Evolutionary conservation across 2,329 filamentous ascomycete species (phyloP).

Genomic region (Neofusicoccum parvum): DNA sequence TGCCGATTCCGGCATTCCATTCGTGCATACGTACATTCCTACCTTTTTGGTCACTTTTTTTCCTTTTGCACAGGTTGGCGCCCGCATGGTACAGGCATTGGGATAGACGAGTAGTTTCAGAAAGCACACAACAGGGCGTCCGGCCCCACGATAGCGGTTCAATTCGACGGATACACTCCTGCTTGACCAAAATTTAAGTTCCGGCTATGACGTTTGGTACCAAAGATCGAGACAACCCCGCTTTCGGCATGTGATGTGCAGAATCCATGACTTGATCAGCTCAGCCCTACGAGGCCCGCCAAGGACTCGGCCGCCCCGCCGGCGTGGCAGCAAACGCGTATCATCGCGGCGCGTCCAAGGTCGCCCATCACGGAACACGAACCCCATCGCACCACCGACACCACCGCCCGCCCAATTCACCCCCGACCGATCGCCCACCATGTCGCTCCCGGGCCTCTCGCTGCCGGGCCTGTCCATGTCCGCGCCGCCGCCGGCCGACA

Average conservation of each 20-base stretch:
- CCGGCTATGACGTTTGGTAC: constrained; percentile 12
- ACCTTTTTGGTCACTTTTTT: neutral
- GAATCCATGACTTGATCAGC: neutral
- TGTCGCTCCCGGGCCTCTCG: constrained; percentile 51
- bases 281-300: constrained; percentile 20
- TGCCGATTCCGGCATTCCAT: constrained; percentile 1
- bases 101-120: constrained; percentile 11
- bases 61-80: neutral
- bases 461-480: constrained; percentile 39
- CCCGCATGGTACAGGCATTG: neutral
- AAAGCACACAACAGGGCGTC: neutral
- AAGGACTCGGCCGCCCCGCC: constrained; percentile 15
- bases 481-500: constrained; percentile 28
- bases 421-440: constrained; percentile 20
- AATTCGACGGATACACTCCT: neutral
- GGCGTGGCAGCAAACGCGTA: constrained; percentile 14
- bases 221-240: constrained; percentile 10
- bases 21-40: constrained; percentile 17
- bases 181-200: constrained; percentile 4
- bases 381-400: neutral
- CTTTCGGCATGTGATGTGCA: constrained; percentile 18
- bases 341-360: neutral
- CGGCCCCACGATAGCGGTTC: constrained; percentile 1
- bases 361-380: neutral
- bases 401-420: neutral